Percentiles rank a stretch among this genome's conserved stretches.
Evolutionary conservation across 2,329 filamentous ascomycete species (phyloP).

Genomic region (Colletotrichum somersetense): DNA sequence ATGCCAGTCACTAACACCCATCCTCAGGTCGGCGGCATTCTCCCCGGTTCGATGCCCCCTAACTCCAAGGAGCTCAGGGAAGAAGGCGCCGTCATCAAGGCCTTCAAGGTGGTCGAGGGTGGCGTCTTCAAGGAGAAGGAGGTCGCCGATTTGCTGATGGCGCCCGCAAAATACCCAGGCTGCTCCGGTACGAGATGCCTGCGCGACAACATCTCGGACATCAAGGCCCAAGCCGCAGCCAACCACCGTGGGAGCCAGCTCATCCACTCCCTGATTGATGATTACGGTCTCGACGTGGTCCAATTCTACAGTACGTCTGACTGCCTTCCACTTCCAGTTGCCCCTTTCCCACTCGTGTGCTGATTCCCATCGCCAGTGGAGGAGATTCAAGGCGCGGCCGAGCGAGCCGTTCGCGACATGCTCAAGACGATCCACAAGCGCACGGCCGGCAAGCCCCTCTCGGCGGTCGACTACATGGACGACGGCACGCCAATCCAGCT

Average conservation of each 20-base stretch:
- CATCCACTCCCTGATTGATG: constrained; percentile 77
- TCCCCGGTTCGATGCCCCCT: constrained; percentile 86
- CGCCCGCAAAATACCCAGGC: constrained; percentile 80
- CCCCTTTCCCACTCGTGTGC: neutral
- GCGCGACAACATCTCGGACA: constrained; percentile 85
- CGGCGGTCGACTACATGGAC: constrained; percentile 87
- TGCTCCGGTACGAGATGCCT: constrained; percentile 85
- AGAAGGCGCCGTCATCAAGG: constrained; percentile 74
- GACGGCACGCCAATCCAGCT: constrained; percentile 84
- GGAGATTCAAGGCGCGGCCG: constrained; percentile 84
- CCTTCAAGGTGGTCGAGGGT: constrained; percentile 79
- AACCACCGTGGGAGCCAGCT: constrained; percentile 88
- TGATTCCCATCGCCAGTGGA: constrained; percentile 60
- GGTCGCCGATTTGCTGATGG: constrained; percentile 77
- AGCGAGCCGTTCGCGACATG: constrained; percentile 78
- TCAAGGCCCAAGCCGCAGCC: constrained; percentile 88
- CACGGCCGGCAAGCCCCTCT: constrained; percentile 78
- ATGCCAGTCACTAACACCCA: neutral
- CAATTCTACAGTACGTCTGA: constrained; percentile 63
- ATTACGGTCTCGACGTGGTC: constrained; percentile 79
- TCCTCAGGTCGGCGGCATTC: constrained; percentile 75
- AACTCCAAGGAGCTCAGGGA: constrained; percentile 75
- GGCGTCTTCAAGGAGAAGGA: constrained; percentile 84
- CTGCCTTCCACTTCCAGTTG: neutral
- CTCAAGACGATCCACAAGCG: constrained; percentile 78